A percentile compares a stretch with the other conserved stretches of the same genome.
These are phyloP conservation scores for Lepiota venenata DNA, from an alignment of 768 basidiomycete species.

Conservation along the genomic window DNA sequence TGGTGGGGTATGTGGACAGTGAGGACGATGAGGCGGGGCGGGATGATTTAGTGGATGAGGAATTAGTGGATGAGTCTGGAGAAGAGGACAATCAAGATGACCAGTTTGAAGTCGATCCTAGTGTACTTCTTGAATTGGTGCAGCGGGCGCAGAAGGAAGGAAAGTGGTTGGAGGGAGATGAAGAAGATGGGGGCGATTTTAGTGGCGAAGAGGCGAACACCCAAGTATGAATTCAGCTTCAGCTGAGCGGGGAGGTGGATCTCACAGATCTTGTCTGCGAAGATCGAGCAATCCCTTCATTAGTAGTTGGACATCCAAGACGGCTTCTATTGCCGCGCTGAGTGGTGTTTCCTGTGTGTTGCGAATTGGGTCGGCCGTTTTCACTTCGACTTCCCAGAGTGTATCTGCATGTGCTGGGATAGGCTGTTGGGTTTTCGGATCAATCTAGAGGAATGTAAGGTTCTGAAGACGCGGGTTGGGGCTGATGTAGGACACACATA, in stretches of 20 bases:
- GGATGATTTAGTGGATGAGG: slow-evolving; percentile 53
- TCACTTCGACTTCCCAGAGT: slow-evolving; percentile 87
- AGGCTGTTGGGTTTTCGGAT: slow-evolving; percentile 70
- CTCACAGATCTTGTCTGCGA: slow-evolving; percentile 64
- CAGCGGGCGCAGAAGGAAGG: slow-evolving; percentile 15
- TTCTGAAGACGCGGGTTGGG: slow-evolving; percentile 3
- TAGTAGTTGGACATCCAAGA: slow-evolving; percentile 75
- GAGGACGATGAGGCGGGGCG: slow-evolving; percentile 27
- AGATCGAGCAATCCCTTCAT: slow-evolving; percentile 86
- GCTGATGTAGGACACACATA: slow-evolving; percentile 22
- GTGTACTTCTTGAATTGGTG: slow-evolving; percentile 13
- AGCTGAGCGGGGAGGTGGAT: background rate
- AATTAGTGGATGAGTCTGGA: slow-evolving; percentile 36
- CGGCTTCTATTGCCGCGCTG: slow-evolving; percentile 65
- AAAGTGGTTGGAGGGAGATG: slow-evolving; percentile 19
- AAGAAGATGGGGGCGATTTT: slow-evolving; percentile 10
- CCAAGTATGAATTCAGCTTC: background rate
- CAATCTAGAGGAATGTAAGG: slow-evolving; percentile 44
- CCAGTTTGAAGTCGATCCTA: slow-evolving; percentile 15
- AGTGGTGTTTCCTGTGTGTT: slow-evolving; percentile 78
- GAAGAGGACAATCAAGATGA: slow-evolving; percentile 32
- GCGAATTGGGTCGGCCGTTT: slow-evolving; percentile 73
- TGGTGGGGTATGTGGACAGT: slow-evolving; percentile 49
- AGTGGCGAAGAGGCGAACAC: slow-evolving; percentile 2
- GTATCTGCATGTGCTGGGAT: slow-evolving; percentile 78